phyloP scores from a whole-genome alignment of 139 green algal genomes.

The Gonium pectorale region DNA sequence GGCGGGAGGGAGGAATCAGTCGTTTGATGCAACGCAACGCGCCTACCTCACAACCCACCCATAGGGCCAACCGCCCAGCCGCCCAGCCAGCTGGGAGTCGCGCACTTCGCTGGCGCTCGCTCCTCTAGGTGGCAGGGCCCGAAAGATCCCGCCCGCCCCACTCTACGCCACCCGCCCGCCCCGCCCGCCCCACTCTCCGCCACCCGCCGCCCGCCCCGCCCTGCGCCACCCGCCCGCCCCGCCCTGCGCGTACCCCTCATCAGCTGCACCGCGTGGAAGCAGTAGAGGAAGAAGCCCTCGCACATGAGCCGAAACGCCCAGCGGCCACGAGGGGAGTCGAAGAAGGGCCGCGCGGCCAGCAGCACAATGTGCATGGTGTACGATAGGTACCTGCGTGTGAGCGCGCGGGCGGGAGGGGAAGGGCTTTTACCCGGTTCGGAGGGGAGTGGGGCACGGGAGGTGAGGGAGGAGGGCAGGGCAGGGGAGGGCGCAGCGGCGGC shows the following conservation, averaged over 20 bases:
- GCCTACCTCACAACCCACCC: no score
- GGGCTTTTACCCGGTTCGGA: not conserved
- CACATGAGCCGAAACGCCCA: not conserved
- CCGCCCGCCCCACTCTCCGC: no score
- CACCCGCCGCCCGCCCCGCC: not conserved
- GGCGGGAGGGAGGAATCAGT: not conserved
- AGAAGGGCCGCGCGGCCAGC: not conserved
- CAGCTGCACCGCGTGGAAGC: slow-evolving; percentile 20
- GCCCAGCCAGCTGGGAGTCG: no score
- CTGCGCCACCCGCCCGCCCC: not conserved
- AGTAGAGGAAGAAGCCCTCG: slow-evolving; percentile 27
- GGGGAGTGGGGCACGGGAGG: not conserved
- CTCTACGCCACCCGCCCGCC: no score
- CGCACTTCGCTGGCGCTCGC: no score
- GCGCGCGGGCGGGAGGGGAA: not conserved
- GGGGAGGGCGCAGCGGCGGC: no score
- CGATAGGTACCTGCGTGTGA: not conserved
- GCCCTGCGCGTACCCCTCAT: not conserved
- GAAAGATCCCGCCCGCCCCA: no score
- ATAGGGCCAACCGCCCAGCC: no score
- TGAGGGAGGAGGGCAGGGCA: not conserved
- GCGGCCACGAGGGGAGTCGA: slow-evolving; percentile 26
- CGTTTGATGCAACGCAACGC: no score
- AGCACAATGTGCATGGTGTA: not conserved
- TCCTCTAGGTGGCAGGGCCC: no score